phyloP scores from a whole-genome alignment of 106 monocot species.

The Chionographis japonica region DNA sequence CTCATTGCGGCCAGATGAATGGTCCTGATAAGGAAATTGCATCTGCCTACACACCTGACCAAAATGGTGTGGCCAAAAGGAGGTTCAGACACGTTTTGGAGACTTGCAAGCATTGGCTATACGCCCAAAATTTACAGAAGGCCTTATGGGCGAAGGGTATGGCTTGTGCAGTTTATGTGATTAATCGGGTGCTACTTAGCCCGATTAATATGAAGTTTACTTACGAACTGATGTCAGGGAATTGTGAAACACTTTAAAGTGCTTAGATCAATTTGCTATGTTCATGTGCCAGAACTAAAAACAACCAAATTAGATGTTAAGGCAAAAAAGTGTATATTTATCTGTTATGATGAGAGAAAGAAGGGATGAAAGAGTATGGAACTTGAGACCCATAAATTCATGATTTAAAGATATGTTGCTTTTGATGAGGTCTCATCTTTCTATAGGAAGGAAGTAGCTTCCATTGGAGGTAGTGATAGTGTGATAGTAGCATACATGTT shows the following conservation, averaged over 20 bases:
- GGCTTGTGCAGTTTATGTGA: slow-evolving; percentile 9
- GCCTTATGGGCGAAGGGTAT: slow-evolving; percentile 9
- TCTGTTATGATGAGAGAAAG: not conserved
- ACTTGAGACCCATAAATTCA: not conserved
- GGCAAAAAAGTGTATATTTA: not conserved
- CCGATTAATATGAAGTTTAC: slow-evolving; percentile 3
- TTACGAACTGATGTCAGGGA: slow-evolving; percentile 3
- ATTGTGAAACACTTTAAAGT: slow-evolving; percentile 10
- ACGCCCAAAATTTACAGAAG: slow-evolving; percentile 12
- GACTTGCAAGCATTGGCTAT: not conserved
- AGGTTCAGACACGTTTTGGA: too few species aligned
- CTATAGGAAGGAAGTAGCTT: too few species aligned
- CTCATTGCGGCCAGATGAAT: too few species aligned
- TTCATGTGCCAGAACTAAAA: slow-evolving; percentile 1
- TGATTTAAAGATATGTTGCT: not conserved
- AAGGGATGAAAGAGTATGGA: too few species aligned
- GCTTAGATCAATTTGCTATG: slow-evolving; percentile 3
- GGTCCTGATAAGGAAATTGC: too few species aligned
- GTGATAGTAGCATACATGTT: too few species aligned
- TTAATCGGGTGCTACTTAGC: not conserved
- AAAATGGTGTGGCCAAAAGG: too few species aligned
- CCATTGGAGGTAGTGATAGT: too few species aligned
- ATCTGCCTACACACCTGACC: too few species aligned
- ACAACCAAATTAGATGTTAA: slow-evolving; percentile 1
- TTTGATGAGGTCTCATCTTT: too few species aligned